Conservation (phyloP, 371 early-diverging fungal genomes). For the Dichotomocladium elegans region DNA sequence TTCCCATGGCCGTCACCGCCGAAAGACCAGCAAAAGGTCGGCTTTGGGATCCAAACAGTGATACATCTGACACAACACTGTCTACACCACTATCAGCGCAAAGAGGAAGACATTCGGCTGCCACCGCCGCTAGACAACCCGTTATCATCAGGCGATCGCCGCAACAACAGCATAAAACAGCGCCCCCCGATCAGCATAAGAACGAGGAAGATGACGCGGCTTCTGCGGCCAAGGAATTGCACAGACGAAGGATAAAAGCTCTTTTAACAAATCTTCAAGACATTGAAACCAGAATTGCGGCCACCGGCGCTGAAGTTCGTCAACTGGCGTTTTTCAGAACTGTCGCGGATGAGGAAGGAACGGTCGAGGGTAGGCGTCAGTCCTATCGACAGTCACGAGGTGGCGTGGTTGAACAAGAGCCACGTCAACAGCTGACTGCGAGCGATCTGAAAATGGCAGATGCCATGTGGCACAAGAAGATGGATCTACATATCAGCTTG, state of each 20-base stretch:
- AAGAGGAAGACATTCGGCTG: not conserved
- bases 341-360: not conserved
- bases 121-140: not conserved
- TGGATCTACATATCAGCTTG: slow-evolving; percentile 30
- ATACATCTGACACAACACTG: too few relatives aligned
- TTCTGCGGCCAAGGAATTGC: slow-evolving; percentile 4
- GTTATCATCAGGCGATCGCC: not conserved
- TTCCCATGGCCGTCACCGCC: not conserved
- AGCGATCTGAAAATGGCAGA: slow-evolving; percentile 19
- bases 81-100: not conserved
- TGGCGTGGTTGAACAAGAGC: not conserved
- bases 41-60: not conserved
- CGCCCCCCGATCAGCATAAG: slow-evolving; percentile 5
- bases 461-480: slow-evolving; percentile 32
- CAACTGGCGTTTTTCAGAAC: slow-evolving; percentile 9
- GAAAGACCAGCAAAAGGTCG: not conserved
- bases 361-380: too few relatives aligned
- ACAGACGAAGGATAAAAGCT: slow-evolving; percentile 16
- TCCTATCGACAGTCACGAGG: not conserved
- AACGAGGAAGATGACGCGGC: not conserved
- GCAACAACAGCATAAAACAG: slow-evolving; percentile 7
- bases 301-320: slow-evolving; percentile 1
- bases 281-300: slow-evolving; percentile 26
- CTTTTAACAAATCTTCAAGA: slow-evolving; percentile 20
- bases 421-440: slow-evolving; percentile 2